phyloP scores from a whole-genome alignment of 1,139 yeast species.

The Hansenula sp. region DNA sequence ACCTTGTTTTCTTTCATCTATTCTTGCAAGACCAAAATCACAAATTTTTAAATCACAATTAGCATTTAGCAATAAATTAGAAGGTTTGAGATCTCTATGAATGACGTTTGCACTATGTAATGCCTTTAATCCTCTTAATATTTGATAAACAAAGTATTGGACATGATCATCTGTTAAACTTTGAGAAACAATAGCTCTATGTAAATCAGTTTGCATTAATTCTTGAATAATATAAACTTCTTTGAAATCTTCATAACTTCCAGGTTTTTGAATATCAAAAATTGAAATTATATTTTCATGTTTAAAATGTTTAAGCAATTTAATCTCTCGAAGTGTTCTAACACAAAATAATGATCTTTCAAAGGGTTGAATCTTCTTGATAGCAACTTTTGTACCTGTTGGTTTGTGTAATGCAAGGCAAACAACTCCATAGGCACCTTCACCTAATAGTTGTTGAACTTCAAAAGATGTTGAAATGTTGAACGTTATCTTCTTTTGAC shows the following conservation, averaged over 20 bases:
- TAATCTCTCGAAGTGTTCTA: conserved; percentile 84
- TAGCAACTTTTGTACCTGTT: conserved; percentile 79
- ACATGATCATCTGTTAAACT: conserved; percentile 58
- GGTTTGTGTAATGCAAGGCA: conserved; percentile 82
- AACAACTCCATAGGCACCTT: conserved; percentile 96
- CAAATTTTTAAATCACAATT: conserved; percentile 91
- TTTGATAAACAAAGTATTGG: conserved; percentile 64
- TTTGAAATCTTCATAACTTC: conserved; percentile 58
- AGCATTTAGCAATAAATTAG: conserved; percentile 76
- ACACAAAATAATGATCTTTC: conserved; percentile 83
- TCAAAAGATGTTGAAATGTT: conserved; percentile 87
- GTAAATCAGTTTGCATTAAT: conserved; percentile 66
- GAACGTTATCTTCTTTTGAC: conserved; percentile 58
- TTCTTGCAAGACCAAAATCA: conserved; percentile 90
- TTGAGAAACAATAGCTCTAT: conserved; percentile 51
- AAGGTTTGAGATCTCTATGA: conserved; percentile 89
- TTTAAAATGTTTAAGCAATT: conserved; percentile 82
- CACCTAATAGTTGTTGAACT: conserved; percentile 81
- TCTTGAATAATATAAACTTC: conserved; percentile 72
- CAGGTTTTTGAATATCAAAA: conserved; percentile 82
- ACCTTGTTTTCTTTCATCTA: conserved; percentile 75
- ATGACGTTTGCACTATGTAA: conserved; percentile 66
- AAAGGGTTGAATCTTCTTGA: conserved; percentile 89
- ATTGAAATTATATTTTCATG: conserved; percentile 90
- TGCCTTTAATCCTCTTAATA: conserved; percentile 57